phyloP scores from a whole-genome alignment of 495 filamentous ascomycete species.

The Neurospora terricola region DNA sequence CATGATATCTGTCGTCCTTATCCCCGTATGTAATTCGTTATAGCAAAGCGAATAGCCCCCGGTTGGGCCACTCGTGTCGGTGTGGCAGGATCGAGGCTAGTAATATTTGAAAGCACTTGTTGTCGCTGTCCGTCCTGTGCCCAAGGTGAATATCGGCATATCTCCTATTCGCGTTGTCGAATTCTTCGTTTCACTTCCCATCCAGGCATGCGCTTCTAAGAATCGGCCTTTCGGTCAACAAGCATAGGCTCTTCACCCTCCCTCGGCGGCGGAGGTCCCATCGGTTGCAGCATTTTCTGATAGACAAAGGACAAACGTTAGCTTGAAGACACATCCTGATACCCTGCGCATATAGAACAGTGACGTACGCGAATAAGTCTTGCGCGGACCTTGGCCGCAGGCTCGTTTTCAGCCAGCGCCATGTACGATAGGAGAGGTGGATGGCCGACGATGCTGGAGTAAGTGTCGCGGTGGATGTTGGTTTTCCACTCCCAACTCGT shows the following conservation, averaged over 20 bases:
- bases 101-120: not conserved
- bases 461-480: constrained; percentile 81
- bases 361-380: constrained; percentile 58
- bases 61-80: not conserved
- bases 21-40: not conserved
- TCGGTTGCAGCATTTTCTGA: constrained; percentile 83
- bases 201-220: not conserved
- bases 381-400: constrained; percentile 63
- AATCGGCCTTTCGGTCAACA: not conserved
- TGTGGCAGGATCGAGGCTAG: not conserved
- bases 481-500: constrained; percentile 92
- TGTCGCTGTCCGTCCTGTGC: not conserved
- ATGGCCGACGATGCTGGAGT: constrained; percentile 79
- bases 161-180: not conserved
- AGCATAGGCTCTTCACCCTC: constrained; percentile 34
- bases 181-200: not conserved
- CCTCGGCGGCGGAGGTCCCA: constrained; percentile 68
- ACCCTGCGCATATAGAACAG: not conserved
- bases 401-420: constrained; percentile 76
- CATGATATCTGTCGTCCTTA: not conserved
- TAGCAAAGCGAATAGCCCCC: not conserved
- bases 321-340: not conserved
- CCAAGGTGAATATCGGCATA: not conserved
- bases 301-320: not conserved
- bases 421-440: constrained; percentile 83